A percentile compares a stretch with the other conserved stretches of the same genome.
phyloP scores from a whole-genome alignment of 148 eudicot species.

The Rhododendron ferrugineum region DNA sequence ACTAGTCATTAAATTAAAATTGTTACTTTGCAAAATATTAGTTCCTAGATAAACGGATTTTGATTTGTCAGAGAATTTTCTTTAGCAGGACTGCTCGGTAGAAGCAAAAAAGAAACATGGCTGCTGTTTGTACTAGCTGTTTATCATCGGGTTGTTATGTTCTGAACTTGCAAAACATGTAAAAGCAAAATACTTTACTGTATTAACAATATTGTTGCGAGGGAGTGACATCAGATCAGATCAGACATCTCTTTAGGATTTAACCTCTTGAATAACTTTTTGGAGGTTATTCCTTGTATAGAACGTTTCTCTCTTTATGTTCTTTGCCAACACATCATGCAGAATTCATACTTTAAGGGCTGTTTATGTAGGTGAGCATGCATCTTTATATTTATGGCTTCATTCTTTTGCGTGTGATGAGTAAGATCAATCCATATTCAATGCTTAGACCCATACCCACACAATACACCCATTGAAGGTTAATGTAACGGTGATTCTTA shows the following conservation, averaged over 20 bases:
- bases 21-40: neutral
- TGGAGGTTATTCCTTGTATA: neutral
- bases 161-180: neutral
- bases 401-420: neutral
- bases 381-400: neutral
- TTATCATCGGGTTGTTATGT: neutral
- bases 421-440: neutral
- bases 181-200: neutral
- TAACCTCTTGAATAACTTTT: neutral
- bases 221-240: neutral
- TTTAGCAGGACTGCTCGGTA: neutral
- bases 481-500: neutral
- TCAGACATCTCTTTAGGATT: neutral
- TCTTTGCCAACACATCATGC: neutral
- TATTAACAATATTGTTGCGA: neutral
- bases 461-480: neutral
- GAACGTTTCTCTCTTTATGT: neutral
- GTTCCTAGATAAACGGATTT: neutral
- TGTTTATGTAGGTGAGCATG: neutral
- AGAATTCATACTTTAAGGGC: neutral
- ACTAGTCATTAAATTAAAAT: neutral
- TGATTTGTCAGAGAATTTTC: neutral
- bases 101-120: neutral
- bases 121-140: neutral
- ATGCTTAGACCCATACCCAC: neutral